Conservation (phyloP, 352 stramenopile species). For the Phytophthora sp. region DNA sequence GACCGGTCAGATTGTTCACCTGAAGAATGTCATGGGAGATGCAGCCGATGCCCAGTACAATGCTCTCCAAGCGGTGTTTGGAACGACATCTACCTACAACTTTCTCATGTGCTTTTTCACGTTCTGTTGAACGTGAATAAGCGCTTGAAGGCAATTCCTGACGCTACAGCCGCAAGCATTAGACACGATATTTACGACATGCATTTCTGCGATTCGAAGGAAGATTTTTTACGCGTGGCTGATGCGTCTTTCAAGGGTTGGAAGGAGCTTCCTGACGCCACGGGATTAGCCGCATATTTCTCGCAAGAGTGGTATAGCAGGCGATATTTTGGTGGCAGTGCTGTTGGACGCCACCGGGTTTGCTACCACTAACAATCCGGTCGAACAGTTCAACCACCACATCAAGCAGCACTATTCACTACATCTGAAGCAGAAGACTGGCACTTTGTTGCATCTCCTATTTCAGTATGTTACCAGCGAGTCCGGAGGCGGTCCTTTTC, state of each 20-base stretch:
- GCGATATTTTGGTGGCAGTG: not conserved
- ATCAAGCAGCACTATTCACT: no score
- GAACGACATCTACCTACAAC: not conserved
- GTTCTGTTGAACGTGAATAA: not conserved
- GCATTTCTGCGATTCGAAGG: not conserved
- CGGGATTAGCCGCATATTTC: no score
- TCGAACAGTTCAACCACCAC: no score
- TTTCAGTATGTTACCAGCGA: no score
- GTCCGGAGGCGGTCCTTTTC: no score
- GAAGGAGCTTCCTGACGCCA: no score
- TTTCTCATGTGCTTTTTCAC: not conserved
- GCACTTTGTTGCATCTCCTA: no score
- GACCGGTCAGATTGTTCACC: no score
- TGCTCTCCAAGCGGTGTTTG: not conserved
- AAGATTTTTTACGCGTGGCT: not conserved
- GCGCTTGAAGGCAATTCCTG: not conserved
- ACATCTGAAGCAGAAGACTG: no score
- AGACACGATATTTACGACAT: not conserved
- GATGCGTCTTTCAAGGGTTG: not conserved
- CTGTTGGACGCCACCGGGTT: no score
- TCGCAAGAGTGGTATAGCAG: not conserved
- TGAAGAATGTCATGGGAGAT: no score
- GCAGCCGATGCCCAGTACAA: not conserved
- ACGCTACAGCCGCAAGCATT: not conserved
- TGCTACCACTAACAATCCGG: no score